Evolutionary conservation across 768 basidiomycete genomes (phyloP).

Genomic region (Pleurotus ostreatus): DNA sequence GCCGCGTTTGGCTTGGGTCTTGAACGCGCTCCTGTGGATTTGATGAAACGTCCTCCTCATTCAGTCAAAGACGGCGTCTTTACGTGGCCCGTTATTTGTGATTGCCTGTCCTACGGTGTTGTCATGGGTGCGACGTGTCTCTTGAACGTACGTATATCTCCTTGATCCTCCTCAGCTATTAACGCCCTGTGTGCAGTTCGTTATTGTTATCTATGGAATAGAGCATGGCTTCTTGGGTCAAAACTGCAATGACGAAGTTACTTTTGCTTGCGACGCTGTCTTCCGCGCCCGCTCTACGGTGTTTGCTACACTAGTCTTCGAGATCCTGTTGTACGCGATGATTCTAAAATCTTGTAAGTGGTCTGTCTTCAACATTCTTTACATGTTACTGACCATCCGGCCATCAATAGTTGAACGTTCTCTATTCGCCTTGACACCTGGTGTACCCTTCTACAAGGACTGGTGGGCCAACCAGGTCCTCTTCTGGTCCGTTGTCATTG

Average conservation of each 20-base stretch:
- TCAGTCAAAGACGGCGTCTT: slow-evolving; percentile 32
- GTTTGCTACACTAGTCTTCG: slow-evolving; percentile 35
- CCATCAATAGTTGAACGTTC: slow-evolving; percentile 30
- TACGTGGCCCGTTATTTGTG: slow-evolving; percentile 32
- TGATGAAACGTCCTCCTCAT: slow-evolving; percentile 46
- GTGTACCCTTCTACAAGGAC: slow-evolving; percentile 30
- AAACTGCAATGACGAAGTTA: slow-evolving; percentile 26
- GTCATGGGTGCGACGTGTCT: slow-evolving; percentile 32
- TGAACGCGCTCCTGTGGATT: slow-evolving; percentile 43
- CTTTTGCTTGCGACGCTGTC: slow-evolving; percentile 24
- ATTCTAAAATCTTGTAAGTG: slow-evolving; percentile 34
- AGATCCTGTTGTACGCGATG: slow-evolving; percentile 30
- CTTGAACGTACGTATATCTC: slow-evolving; percentile 23
- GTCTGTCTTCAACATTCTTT: neutral
- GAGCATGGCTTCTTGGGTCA: slow-evolving; percentile 26
- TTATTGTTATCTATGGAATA: slow-evolving; percentile 32
- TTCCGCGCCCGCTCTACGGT: slow-evolving; percentile 31
- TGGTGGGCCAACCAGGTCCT: slow-evolving; percentile 31
- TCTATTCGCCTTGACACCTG: slow-evolving; percentile 30
- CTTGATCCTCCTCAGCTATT: neutral
- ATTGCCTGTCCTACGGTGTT: slow-evolving; percentile 32
- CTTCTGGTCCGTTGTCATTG: slow-evolving; percentile 28
- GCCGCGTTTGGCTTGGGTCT: slow-evolving; percentile 55
- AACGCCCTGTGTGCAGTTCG: slow-evolving; percentile 20
- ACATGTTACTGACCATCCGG: neutral